Evolutionary conservation across 139 green algal species (phyloP), one percentile per base, ranked within the genome.

Genomic region (Chlamydomonas sp.): DNA sequence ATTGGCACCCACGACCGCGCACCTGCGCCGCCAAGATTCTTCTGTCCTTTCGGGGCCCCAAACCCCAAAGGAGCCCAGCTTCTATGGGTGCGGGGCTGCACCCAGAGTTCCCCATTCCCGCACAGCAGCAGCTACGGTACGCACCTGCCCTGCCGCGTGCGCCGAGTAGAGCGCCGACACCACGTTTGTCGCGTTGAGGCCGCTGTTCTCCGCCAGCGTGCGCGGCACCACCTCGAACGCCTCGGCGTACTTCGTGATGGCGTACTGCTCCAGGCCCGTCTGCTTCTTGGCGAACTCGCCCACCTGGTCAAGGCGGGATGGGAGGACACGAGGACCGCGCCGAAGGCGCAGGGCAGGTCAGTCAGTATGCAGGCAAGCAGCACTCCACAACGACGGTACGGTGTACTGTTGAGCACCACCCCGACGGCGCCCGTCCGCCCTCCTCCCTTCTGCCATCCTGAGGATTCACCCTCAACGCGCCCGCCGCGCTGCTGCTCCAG

Each of bases 211-310:
- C 9, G 98, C 88, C 63, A 93, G 87, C 60, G 93, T 98, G 72
- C 97, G 93, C 5, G 98, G 96, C 58, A 99, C 95, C 76, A 99
- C 94, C 93, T 99, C 98, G 68, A 99, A 94, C 9, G 97, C 92
- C 80, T 99, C 96, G 2, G 95, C 98, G 86, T 96, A 99, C 87
- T 98, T 97, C 61, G 16, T 83, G 79, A 99, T 98, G 67, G 98
- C 96, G 89, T 99, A 99, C 94, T 99, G 97, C 68, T 98, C 97
- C 84, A 99, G 93, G 5, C 98, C 98, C 15, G 97, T 98, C 91
- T 99, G 91, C 92, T 95, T 96, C 83, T 93, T 93, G 78, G 91
- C 96, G 82, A 90, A 96, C 58, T 95, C 94, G 4, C 87, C 89
- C 2, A 96, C 69, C 20, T 89, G 60, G n/a, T 9, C 16, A 49